phyloP scores from a whole-genome alignment of 768 basidiomycete genomes.

The Amylocystis lapponica region DNA sequence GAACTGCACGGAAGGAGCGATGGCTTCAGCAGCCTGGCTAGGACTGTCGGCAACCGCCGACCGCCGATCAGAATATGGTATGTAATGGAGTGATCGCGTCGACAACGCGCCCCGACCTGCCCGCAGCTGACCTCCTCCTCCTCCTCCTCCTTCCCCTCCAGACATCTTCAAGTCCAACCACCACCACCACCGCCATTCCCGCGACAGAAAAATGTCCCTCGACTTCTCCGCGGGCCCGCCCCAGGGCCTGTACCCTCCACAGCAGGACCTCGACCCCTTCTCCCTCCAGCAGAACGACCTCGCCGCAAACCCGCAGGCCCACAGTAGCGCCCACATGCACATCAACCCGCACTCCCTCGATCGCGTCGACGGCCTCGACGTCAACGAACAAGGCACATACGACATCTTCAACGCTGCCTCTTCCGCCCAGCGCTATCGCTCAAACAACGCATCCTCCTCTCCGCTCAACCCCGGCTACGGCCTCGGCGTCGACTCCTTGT shows the following conservation, averaged over 20 bases:
- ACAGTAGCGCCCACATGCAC: conserved; percentile 22
- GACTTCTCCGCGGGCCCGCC: conserved; percentile 45
- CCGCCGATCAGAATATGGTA: conserved; percentile 52
- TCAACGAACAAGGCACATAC: conserved; percentile 54
- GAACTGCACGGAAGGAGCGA: conserved; percentile 3
- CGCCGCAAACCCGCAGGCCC: conserved; percentile 25
- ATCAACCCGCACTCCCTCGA: conserved; percentile 40
- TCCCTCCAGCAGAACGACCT: conserved; percentile 39
- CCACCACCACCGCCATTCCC: conserved; percentile 19
- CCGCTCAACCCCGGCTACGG: conserved; percentile 54
- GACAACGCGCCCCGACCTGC: conserved; percentile 12
- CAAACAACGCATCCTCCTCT: conserved; percentile 67
- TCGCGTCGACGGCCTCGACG: conserved; percentile 49
- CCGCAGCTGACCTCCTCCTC: conserved; percentile 2
- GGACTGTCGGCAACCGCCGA: conserved; percentile 46
- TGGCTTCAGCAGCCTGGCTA: conserved; percentile 37
- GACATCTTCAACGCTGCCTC: conserved; percentile 54
- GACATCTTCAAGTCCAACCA: conserved; percentile 40
- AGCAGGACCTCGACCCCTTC: conserved; percentile 54
- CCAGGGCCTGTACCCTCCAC: conserved; percentile 44
- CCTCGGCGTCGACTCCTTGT: conserved; percentile 52
- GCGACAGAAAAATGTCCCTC: conserved; percentile 45
- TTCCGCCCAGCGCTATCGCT: conserved; percentile 56
- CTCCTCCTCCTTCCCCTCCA: conserved; percentile 15
- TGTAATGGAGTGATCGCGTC: conserved; percentile 23